These are phyloP conservation scores for Trypanosoma cruzi DNA, from an alignment of 208 protist genomes.

Conservation along the genomic window DNA sequence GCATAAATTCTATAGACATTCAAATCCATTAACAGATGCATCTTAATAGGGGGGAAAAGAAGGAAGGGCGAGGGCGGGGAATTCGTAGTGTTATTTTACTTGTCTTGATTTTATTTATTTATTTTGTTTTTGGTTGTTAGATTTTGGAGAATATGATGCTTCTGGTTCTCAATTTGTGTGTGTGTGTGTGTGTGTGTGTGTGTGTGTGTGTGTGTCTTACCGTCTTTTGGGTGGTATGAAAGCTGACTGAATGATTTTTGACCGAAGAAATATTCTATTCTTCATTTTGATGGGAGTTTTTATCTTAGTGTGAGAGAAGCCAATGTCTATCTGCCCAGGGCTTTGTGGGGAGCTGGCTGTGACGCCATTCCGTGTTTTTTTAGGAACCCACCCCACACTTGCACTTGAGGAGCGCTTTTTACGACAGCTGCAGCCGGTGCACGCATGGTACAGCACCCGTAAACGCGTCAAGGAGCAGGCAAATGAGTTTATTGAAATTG, in stretches of 20 bases:
- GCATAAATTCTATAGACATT: too few relatives aligned
- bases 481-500: slow-evolving; percentile 90
- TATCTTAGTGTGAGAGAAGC: neutral
- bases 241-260: neutral
- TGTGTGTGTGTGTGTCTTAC: too few relatives aligned
- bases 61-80: too few relatives aligned
- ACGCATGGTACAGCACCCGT: slow-evolving; percentile 82
- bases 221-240: neutral
- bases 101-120: too few relatives aligned
- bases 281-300: neutral
- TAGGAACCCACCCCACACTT: slow-evolving; percentile 72
- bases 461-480: slow-evolving; percentile 90
- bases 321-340: slow-evolving; percentile 78
- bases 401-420: slow-evolving; percentile 79
- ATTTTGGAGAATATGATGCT: too few relatives aligned
- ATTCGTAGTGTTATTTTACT: too few relatives aligned
- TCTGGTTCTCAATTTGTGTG: too few relatives aligned
- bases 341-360: slow-evolving; percentile 77
- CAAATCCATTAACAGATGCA: too few relatives aligned
- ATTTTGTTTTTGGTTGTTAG: too few relatives aligned
- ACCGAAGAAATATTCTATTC: neutral
- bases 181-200: too few relatives aligned
- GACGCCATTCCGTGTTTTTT: slow-evolving; percentile 74
- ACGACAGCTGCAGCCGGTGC: slow-evolving; percentile 78
- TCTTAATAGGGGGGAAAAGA: too few relatives aligned